Percentiles rank a stretch among this genome's conserved stretches.
Evolutionary conservation across 495 filamentous ascomycete genomes (phyloP).

Genomic region (Aspergillus sparsus): DNA sequence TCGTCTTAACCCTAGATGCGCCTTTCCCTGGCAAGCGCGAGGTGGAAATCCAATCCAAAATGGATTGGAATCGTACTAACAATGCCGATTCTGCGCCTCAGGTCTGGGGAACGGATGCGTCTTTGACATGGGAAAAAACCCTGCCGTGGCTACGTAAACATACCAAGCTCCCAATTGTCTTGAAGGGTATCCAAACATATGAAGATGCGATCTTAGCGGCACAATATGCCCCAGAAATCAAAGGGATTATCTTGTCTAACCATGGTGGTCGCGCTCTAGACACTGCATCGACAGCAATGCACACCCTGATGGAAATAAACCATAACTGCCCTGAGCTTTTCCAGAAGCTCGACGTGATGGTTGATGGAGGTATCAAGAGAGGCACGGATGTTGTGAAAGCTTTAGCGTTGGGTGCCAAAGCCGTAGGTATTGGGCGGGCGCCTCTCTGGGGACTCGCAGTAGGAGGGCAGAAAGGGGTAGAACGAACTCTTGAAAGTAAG

Average conservation of each 20-base stretch:
- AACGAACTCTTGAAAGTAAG: neutral
- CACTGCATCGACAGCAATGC: constrained; percentile 82
- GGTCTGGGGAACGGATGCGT: constrained; percentile 64
- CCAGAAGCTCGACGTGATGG: constrained; percentile 74
- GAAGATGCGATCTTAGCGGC: constrained; percentile 84
- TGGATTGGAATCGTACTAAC: constrained; percentile 55
- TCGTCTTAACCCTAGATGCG: constrained; percentile 85
- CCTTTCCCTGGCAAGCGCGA: constrained; percentile 89
- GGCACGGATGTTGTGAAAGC: constrained; percentile 92
- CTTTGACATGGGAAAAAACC: constrained; percentile 80
- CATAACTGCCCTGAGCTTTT: constrained; percentile 90
- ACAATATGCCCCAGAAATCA: constrained; percentile 61
- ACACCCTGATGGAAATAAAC: constrained; percentile 83
- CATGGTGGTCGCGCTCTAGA: constrained; percentile 85
- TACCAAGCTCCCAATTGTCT: constrained; percentile 75
- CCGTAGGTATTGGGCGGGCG: constrained; percentile 9
- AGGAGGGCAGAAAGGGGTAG: constrained; percentile 3
- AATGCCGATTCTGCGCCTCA: constrained; percentile 34
- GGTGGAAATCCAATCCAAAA: constrained; percentile 52
- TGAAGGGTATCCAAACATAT: constrained; percentile 91
- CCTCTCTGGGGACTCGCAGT: constrained; percentile 11
- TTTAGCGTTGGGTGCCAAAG: constrained; percentile 57
- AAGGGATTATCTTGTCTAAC: constrained; percentile 83
- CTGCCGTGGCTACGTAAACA: constrained; percentile 74
- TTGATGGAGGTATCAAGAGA: constrained; percentile 84